A percentile compares a stretch with the other conserved stretches of the same genome.
Evolutionary conservation across 1,284 basidiomycete species (phyloP).

Genomic region (Malassezia caprae): DNA sequence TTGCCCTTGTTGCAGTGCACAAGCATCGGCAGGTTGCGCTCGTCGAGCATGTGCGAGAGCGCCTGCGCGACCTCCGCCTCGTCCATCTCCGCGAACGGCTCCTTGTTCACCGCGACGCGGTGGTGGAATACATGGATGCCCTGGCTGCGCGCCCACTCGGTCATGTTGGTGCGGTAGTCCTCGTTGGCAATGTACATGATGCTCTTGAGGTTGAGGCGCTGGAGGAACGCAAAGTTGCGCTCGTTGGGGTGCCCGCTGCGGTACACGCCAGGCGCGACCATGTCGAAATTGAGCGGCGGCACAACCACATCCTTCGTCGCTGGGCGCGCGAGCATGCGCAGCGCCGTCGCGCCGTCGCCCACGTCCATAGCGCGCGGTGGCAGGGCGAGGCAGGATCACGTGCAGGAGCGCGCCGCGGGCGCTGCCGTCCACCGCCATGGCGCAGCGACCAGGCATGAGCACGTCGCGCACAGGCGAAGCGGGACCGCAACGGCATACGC

Average conservation of each 20-base stretch:
- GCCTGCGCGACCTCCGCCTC: conserved; percentile 27
- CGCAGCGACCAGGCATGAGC: conserved; percentile 10
- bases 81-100: conserved; percentile 45
- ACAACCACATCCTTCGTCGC: conserved; percentile 25
- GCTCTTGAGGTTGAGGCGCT: conserved; percentile 32
- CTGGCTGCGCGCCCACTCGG: conserved; percentile 21
- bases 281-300: conserved; percentile 45
- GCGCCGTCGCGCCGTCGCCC: conserved; percentile 7
- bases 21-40: conserved; percentile 34
- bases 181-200: conserved; percentile 43
- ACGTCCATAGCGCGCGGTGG: not conserved
- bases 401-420: not conserved
- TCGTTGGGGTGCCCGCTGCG: conserved; percentile 46
- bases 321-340: not conserved
- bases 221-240: conserved; percentile 42
- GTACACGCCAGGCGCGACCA: conserved; percentile 42
- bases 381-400: not conserved
- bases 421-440: conserved; percentile 3
- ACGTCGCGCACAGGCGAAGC: conserved; percentile 1
- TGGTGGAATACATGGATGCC: conserved; percentile 35
- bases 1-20: conserved; percentile 48
- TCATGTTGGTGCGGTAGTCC: conserved; percentile 39
- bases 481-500: conserved; percentile 6
- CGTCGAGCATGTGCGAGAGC: conserved; percentile 27
- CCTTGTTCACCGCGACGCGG: conserved; percentile 43